These are phyloP conservation scores for Haematococcus lacustris DNA, from an alignment of 139 green algal genomes.

Conservation along the genomic window DNA sequence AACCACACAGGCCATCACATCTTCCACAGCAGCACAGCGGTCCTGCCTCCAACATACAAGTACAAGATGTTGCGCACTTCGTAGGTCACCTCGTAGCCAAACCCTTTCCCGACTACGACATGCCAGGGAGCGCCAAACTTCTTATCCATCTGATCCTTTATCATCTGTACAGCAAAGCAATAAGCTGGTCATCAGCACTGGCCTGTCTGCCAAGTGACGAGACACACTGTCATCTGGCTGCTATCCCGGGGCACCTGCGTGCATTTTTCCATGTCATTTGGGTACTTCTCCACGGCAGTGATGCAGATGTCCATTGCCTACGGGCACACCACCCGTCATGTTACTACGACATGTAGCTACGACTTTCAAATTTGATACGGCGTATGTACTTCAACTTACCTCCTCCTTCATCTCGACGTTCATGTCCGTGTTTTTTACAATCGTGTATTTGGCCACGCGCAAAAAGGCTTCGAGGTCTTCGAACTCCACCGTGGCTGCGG, in stretches of 20 bases:
- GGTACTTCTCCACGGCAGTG: slow-evolving; percentile 72
- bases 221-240: too few species aligned
- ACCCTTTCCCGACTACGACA: slow-evolving; percentile 74
- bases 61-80: slow-evolving; percentile 84
- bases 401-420: slow-evolving; percentile 75
- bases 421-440: slow-evolving; percentile 80
- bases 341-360: too few species aligned
- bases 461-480: slow-evolving; percentile 59
- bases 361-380: too few species aligned
- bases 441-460: slow-evolving; percentile 65
- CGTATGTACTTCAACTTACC: neutral
- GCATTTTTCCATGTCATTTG: slow-evolving; percentile 73
- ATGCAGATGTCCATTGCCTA: slow-evolving; percentile 76
- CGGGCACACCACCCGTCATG: neutral
- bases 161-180: slow-evolving; percentile 66
- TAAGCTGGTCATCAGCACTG: too few species aligned
- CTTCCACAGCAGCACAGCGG: slow-evolving; percentile 83
- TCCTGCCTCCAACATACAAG: slow-evolving; percentile 72
- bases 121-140: slow-evolving; percentile 89
- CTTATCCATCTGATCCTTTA: slow-evolving; percentile 89
- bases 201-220: neutral
- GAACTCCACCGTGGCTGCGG: slow-evolving; percentile 5
- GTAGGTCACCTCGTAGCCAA: slow-evolving; percentile 79
- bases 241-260: slow-evolving; percentile 56
- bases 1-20: too few species aligned